Base-by-base conservation (phyloP, 202 grass and related monocot species). In the Schoenoplectus tabernaemontani region DNA sequence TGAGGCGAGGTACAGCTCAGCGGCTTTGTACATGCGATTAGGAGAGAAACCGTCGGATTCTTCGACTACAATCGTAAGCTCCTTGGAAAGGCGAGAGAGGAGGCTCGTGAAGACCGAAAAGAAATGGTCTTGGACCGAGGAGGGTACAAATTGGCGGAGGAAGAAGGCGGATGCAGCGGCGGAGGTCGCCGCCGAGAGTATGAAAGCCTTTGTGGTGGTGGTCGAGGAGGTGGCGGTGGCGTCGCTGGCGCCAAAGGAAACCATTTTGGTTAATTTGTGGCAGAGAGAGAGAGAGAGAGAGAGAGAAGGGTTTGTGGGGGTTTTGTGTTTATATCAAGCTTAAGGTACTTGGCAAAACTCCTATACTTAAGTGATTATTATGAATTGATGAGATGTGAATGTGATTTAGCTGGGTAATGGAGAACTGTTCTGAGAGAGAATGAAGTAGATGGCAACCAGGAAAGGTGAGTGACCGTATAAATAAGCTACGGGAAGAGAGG, bases 21-120 rank as follows among this genome's bases (percentile, higher is more conserved):
- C 78, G 9, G 78, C 78, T 23, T 80, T 80, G 39, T 80, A 80
- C 78, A 80, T 80, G 42, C 59, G 78, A 64, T 80, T 80, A 2
- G 78, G 78, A 12, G 41, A 22, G 7, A 65, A 51, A 8, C 78
- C 78, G 17, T 80, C 59, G 10, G 78, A 80, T 64, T 80, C 78
- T 47, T 80, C 78, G 20, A 80, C 78, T 12, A 80, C 46, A 5
- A 80, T 46, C 1, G 78, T 80, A 15, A 80, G 37, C 26, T 80
- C 39, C 2, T 64, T 80, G 24, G 78, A 80, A 59, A 80, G 60
- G 23, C 39, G 56, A 13, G 20, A 32, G 59, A 80, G 78, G 9
- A 80, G 39, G 23, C 22, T 15, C 0, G 39, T 17, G 58, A 80
- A 80, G 7, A 2, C 13, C 3, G 78, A 80, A 23, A 80, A 33